Conservation (phyloP, 768 basidiomycete species). For the Leccinum aurantiacum region DNA sequence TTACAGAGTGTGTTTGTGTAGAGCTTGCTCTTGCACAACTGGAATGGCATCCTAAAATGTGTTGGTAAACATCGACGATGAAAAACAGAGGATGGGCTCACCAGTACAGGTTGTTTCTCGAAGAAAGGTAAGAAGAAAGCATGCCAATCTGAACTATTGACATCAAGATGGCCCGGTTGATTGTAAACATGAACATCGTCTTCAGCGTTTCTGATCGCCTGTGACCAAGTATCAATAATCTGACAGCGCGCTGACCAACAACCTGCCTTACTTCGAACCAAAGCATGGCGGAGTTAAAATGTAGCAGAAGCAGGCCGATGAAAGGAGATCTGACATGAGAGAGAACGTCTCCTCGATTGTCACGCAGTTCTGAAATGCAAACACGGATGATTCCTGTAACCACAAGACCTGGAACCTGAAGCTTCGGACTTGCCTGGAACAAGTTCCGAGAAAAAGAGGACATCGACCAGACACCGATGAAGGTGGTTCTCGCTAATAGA, state of each 20-base stretch:
- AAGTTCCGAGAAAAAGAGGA: not conserved
- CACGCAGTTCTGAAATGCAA: conserved; percentile 5
- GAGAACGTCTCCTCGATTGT: conserved; percentile 16
- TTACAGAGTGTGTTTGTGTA: conserved; percentile 24
- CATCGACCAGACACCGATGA: conserved; percentile 10
- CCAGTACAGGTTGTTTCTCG: conserved; percentile 19
- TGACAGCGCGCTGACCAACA: not conserved
- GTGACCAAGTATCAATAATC: not conserved
- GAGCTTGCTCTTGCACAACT: conserved; percentile 26
- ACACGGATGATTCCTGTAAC: not conserved
- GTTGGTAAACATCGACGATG: not conserved
- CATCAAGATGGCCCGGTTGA: conserved; percentile 22
- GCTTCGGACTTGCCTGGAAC: conserved; percentile 12
- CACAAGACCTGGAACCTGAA: not conserved
- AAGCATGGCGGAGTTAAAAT: conserved; percentile 12
- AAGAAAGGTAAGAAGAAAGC: conserved; percentile 16
- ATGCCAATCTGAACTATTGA: conserved; percentile 19
- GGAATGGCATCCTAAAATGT: conserved; percentile 21
- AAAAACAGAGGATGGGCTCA: not conserved
- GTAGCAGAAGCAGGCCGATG: conserved; percentile 15
- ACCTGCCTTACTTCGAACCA: conserved; percentile 6
- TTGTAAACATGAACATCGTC: conserved; percentile 16
- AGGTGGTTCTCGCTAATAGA: conserved; percentile 12
- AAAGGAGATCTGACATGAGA: conserved; percentile 16
- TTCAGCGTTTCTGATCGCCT: conserved; percentile 16